Evolutionary conservation across 495 filamentous ascomycete genomes (phyloP).

Genomic region (Hapsidospora chrysogenum): DNA sequence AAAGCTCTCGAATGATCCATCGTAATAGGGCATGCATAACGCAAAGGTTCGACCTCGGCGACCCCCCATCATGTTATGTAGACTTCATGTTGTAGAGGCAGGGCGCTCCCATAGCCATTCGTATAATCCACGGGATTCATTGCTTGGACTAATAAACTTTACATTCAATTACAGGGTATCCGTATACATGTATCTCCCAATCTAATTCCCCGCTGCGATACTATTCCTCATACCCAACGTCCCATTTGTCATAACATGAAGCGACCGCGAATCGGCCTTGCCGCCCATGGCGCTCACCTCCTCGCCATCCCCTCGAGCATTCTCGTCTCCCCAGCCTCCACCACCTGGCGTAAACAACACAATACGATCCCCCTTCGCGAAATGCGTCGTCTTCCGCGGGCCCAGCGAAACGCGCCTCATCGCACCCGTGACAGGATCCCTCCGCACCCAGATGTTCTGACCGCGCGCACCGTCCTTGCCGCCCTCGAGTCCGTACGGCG

Average conservation of each 20-base stretch:
- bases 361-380: constrained; percentile 73
- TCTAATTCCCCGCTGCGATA: not conserved
- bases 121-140: no score
- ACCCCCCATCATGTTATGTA: no score
- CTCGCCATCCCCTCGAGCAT: constrained; percentile 30
- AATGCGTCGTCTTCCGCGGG: constrained; percentile 73
- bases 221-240: not conserved
- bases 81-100: no score
- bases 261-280: not conserved
- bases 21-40: no score
- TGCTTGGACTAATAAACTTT: no score
- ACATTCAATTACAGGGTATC: no score
- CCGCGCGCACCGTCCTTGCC: constrained; percentile 67
- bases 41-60: no score
- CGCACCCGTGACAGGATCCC: constrained; percentile 9
- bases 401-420: constrained; percentile 67
- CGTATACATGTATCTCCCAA: no score
- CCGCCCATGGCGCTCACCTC: constrained; percentile 8
- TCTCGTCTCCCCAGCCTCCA: constrained; percentile 49
- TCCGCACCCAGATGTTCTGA: constrained; percentile 37
- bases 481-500: constrained; percentile 75
- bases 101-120: no score
- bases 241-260: not conserved
- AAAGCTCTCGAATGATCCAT: no score
- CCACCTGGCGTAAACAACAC: constrained; percentile 57